Evolutionary conservation across 208 protist species (phyloP).

Genomic region (Herpetomonas tarakana): DNA sequence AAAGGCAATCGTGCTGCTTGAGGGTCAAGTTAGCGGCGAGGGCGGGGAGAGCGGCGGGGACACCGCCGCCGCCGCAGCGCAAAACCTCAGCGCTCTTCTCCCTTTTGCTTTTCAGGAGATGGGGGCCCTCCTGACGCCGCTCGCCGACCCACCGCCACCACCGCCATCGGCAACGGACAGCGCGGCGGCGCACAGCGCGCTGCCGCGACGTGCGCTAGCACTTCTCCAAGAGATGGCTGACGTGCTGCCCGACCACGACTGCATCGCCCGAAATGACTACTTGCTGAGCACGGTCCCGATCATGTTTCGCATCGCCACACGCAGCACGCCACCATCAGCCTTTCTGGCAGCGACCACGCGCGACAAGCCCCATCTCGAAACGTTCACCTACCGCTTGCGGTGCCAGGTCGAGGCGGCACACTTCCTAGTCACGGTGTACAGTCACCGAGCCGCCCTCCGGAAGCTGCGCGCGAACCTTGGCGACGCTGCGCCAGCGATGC

Average conservation of each 20-base stretch:
- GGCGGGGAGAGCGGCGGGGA: too few relatives aligned
- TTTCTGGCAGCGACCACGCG: too few relatives aligned
- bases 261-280: neutral
- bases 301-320: neutral
- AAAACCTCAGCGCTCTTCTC: neutral
- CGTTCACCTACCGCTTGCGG: neutral
- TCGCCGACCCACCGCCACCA: neutral
- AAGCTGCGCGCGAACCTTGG: neutral
- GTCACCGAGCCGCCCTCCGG: neutral
- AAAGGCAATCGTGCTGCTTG: constrained; percentile 9
- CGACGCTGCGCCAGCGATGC: neutral
- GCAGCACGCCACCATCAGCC: neutral
- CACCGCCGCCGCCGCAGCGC: too few relatives aligned
- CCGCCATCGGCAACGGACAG: neutral
- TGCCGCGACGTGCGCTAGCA: neutral
- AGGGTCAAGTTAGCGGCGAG: neutral
- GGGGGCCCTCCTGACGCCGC: neutral
- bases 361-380: too few relatives aligned
- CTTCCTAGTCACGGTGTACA: neutral
- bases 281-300: neutral
- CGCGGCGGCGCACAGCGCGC: neutral
- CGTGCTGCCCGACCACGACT: neutral
- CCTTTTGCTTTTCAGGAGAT: neutral
- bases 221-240: neutral
- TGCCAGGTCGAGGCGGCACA: neutral